Percentiles rank a stretch among this genome's conserved stretches.
phyloP scores from a whole-genome alignment of 805 yeast genomes.

The Candida nitratophila region DNA sequence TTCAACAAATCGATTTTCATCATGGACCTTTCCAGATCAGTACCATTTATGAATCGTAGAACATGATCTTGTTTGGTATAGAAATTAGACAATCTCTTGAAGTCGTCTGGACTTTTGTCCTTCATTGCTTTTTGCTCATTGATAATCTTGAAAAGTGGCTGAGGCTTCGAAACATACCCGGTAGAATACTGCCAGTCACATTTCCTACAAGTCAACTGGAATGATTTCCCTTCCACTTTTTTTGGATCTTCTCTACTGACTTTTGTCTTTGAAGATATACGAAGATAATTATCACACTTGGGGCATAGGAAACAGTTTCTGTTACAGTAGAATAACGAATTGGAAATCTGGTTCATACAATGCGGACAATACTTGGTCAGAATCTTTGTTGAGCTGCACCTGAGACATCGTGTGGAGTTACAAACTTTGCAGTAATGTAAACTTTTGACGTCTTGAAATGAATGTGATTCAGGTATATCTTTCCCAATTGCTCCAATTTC shows the following conservation, averaged over 20 bases:
- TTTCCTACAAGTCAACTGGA: slow-evolving; percentile 30
- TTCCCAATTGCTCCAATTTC: no score
- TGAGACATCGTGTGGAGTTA: slow-evolving; percentile 18
- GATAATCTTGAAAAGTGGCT: slow-evolving; percentile 27
- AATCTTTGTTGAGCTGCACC: slow-evolving; percentile 18
- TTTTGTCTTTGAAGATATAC: slow-evolving; percentile 10
- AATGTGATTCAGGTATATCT: not conserved
- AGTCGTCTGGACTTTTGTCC: slow-evolving; percentile 5
- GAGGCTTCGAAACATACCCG: slow-evolving; percentile 32
- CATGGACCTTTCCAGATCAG: slow-evolving; percentile 3
- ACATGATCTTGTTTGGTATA: slow-evolving; percentile 13
- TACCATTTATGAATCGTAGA: slow-evolving; percentile 3
- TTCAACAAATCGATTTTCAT: slow-evolving; percentile 8
- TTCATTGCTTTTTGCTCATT: slow-evolving; percentile 4
- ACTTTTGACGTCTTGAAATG: not conserved
- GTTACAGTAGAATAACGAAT: slow-evolving; percentile 11
- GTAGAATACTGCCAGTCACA: slow-evolving; percentile 32
- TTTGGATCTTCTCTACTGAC: slow-evolving; percentile 5
- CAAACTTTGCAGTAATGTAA: slow-evolving; percentile 22
- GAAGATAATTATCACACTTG: slow-evolving; percentile 14
- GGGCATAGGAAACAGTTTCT: slow-evolving; percentile 31
- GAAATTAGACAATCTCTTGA: slow-evolving; percentile 7
- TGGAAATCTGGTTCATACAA: slow-evolving; percentile 8
- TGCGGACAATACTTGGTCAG: slow-evolving; percentile 21
- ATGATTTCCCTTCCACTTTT: slow-evolving; percentile 24